Evolutionary conservation across 1,139 yeast genomes (phyloP).

Genomic region (Kurtzmaniella quercitrusa): DNA sequence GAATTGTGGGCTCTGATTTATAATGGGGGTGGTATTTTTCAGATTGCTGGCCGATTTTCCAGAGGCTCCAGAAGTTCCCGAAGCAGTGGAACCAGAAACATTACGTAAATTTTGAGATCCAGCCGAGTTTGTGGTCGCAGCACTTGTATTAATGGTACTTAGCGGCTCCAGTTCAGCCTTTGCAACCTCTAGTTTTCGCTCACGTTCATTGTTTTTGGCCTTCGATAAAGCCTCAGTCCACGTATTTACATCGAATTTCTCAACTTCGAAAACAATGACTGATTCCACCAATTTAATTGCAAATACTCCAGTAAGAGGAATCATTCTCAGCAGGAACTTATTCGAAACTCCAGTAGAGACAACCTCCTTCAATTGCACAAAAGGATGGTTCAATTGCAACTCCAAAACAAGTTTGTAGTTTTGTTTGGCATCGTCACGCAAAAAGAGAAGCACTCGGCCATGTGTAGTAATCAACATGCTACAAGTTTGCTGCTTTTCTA

Average conservation of each 20-base stretch:
- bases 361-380: constrained; percentile 53
- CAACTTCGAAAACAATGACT: constrained; percentile 56
- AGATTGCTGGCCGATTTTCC: neutral
- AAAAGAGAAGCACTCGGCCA: constrained; percentile 53
- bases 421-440: constrained; percentile 28
- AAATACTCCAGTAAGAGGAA: constrained; percentile 46
- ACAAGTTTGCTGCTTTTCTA: constrained; percentile 38
- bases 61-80: neutral
- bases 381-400: constrained; percentile 43
- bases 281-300: constrained; percentile 47
- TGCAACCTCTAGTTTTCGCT: constrained; percentile 29
- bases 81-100: neutral
- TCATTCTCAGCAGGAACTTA: constrained; percentile 25
- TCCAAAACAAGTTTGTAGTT: constrained; percentile 42
- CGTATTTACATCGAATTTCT: constrained; percentile 43
- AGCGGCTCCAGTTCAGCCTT: neutral
- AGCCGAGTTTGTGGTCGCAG: neutral
- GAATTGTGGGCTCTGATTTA: neutral
- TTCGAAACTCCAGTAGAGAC: constrained; percentile 23
- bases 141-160: neutral
- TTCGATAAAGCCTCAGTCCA: constrained; percentile 58
- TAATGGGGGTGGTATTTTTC: neutral
- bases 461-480: constrained; percentile 50
- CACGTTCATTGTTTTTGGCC: constrained; percentile 44
- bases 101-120: too few relatives aligned